Evolutionary conservation across 257 asterid species (phyloP).

Genomic region (Nicotiana undulata): DNA sequence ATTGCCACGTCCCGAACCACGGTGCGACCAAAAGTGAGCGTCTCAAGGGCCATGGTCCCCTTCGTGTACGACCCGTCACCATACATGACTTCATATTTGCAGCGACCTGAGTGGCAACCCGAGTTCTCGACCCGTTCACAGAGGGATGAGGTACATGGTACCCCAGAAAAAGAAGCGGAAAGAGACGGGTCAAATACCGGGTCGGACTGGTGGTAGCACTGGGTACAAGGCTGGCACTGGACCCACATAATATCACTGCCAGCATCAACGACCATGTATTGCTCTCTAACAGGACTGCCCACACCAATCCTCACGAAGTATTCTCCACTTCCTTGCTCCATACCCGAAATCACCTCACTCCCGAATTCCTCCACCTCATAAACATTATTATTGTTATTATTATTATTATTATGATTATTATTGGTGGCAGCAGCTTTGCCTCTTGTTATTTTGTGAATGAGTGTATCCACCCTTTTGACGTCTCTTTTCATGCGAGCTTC

Average conservation of each 20-base stretch:
- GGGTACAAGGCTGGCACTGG: conserved; percentile 82
- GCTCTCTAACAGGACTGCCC: conserved; percentile 75
- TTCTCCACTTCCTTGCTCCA: conserved; percentile 93
- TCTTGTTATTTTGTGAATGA: conserved; percentile 28
- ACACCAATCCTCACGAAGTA: conserved; percentile 84
- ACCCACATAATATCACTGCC: conserved; percentile 94
- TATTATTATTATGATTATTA: not conserved
- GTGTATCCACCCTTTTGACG: conserved; percentile 39
- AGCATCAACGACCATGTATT: conserved; percentile 81
- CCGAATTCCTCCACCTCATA: conserved; percentile 56
- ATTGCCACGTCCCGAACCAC: conserved; percentile 61
- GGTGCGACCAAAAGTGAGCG: conserved; percentile 58
- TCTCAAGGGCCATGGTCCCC: conserved; percentile 75
- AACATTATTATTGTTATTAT: not conserved
- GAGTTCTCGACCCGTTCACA: conserved; percentile 66
- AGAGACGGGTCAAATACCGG: conserved; percentile 82
- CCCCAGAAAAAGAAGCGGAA: conserved; percentile 71
- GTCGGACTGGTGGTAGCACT: conserved; percentile 86
- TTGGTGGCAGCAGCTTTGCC: not conserved
- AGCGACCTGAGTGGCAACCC: conserved; percentile 70
- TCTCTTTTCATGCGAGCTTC: conserved; percentile 62
- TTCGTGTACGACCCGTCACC: conserved; percentile 90
- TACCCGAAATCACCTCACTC: conserved; percentile 77
- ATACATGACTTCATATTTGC: conserved; percentile 72
- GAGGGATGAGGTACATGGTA: conserved; percentile 53